Percentiles rank a stretch among this genome's conserved stretches.
These are phyloP conservation scores for Geum urbanum DNA, from an alignment of 306 rosid genomes.

Conservation along the genomic window DNA sequence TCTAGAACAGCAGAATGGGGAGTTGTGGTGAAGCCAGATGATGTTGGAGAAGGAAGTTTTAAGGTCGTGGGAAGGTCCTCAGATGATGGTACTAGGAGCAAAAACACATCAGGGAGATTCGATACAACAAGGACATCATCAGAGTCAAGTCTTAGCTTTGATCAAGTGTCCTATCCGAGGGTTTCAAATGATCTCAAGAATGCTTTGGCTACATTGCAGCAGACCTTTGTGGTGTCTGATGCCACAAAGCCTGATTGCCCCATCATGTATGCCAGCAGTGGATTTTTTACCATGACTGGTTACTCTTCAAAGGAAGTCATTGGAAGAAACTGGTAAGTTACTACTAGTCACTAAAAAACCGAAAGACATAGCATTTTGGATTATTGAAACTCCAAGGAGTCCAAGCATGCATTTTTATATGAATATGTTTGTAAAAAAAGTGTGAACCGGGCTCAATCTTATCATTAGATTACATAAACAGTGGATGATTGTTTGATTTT, in stretches of 20 bases:
- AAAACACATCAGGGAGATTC: conserved; percentile 43
- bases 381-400: too few relatives aligned
- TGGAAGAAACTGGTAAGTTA: conserved; percentile 84
- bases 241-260: conserved; percentile 92
- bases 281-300: conserved; percentile 83
- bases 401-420: too few relatives aligned
- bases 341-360: not conserved
- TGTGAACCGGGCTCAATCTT: too few relatives aligned
- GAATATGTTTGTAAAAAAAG: too few relatives aligned
- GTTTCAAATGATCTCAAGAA: conserved; percentile 70
- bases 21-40: conserved; percentile 50
- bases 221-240: conserved; percentile 89
- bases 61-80: conserved; percentile 34
- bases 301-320: conserved; percentile 75
- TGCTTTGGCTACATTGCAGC: conserved; percentile 69
- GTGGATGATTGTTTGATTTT: too few relatives aligned
- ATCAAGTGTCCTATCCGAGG: conserved; percentile 50
- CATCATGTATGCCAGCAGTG: conserved; percentile 79
- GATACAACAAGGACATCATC: conserved; percentile 50
- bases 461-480: too few relatives aligned
- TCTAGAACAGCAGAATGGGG: conserved; percentile 87
- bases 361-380: too few relatives aligned
- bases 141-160: conserved; percentile 44
- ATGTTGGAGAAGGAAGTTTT: conserved; percentile 35
- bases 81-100: conserved; percentile 35